These are phyloP conservation scores for Leccinum solheimii DNA, from an alignment of 1,284 basidiomycete genomes.

Conservation along the genomic window DNA sequence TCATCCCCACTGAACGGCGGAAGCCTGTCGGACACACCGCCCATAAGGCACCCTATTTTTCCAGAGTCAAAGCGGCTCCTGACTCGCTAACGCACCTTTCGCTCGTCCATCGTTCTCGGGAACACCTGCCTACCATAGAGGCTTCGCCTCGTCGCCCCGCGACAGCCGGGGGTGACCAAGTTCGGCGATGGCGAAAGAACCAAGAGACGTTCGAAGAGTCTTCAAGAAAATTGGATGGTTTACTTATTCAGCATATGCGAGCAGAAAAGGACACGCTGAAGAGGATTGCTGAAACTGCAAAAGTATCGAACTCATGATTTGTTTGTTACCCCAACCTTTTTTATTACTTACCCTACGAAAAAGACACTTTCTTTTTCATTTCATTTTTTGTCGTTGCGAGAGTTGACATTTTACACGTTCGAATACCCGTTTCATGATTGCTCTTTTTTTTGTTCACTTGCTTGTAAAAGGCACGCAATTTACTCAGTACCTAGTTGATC, in stretches of 20 bases:
- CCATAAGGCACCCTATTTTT: slow-evolving; percentile 32
- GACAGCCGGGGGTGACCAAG: slow-evolving; percentile 25
- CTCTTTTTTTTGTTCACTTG: slow-evolving; percentile 17
- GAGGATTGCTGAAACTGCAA: slow-evolving; percentile 55
- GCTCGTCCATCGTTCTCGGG: slow-evolving; percentile 33
- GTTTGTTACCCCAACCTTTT: background rate
- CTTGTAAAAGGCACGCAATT: slow-evolving; percentile 33
- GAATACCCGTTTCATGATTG: slow-evolving; percentile 17
- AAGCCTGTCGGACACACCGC: slow-evolving; percentile 40
- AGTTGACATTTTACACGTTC: slow-evolving; percentile 19
- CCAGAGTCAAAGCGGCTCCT: slow-evolving; percentile 30
- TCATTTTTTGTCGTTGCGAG: slow-evolving; percentile 7
- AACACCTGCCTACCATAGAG: slow-evolving; percentile 25
- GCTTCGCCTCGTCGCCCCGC: slow-evolving; percentile 21
- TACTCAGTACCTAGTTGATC: slow-evolving; percentile 21
- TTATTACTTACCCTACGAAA: slow-evolving; percentile 19
- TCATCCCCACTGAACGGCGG: slow-evolving; percentile 33
- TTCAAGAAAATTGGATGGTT: slow-evolving; percentile 64
- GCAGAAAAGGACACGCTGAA: slow-evolving; percentile 70
- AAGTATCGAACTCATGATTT: slow-evolving; percentile 35
- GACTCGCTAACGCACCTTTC: slow-evolving; percentile 35
- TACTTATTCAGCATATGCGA: slow-evolving; percentile 74
- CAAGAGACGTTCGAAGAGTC: slow-evolving; percentile 53
- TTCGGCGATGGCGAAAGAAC: slow-evolving; percentile 37
- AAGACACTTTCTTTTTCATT: slow-evolving; percentile 1